Evolutionary conservation across 345 rosid genomes (phyloP), one percentile per base, ranked within the genome.

Genomic region (Salix exigua): DNA sequence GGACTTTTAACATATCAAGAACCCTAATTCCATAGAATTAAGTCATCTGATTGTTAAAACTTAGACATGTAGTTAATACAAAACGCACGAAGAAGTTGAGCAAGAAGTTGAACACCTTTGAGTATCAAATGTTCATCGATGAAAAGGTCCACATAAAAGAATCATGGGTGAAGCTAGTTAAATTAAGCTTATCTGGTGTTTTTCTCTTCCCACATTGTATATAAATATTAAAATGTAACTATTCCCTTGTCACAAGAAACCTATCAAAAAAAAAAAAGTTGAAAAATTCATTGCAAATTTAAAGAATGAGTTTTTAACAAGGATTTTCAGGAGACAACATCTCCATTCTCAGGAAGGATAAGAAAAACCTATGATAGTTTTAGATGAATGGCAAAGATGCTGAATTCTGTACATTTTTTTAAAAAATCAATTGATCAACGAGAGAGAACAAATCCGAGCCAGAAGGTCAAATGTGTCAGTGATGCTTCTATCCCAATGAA

Each of bases 401-500:
- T 23, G 63, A 75, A 51, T 53, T 35, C 72, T 30, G 14, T 9
- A 74, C 70, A 63, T 19, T 13, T 19, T 13, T 64, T 30, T 7
- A 40, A 75, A 33, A 63, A 67, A 28, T 37, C 46, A 67, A 21
- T 72, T 70, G 35, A 40, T 66, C 73, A 37, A 66, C 12, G 2
- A 64, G 21, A 71, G 26, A 50, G 26, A 66, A 7, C 5, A 66
- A 55, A 25, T 23, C 67, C 1, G n/a, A 51, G 19, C 7, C 48
- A 33, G 7, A 74, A 48, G 74, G 17, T 65, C 55, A 62, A 50
- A 68, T 18, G 19, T 70, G 62, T 37, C 42, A 55, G 50, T 5
- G 21, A 65, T 64, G n/a, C 31, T 70, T 75, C 50, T 51, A 58
- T 68, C 23, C 25, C 42, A 69, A 70, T 73, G 66, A 33, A 74